Percentiles rank a stretch among this genome's conserved stretches.
Conservation (phyloP, 2,329 filamentous ascomycete genomes). For the Catunica adiposa region DNA sequence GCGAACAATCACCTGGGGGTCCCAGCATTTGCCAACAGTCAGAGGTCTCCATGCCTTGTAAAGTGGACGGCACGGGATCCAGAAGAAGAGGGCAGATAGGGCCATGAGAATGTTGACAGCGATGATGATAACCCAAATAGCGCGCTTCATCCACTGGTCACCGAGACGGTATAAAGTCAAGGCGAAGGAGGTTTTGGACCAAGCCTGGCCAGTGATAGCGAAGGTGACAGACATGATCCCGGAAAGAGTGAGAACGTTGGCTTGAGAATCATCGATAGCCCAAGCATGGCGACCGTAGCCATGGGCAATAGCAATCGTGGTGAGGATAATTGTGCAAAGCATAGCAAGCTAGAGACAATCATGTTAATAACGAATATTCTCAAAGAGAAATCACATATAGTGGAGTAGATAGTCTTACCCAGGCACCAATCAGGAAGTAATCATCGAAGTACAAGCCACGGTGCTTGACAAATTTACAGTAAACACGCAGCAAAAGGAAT, state of each 20-base stretch:
- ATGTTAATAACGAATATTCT: not conserved
- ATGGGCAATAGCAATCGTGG: slow-evolving; percentile 14
- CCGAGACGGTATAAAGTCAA: slow-evolving; percentile 20
- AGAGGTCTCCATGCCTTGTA: slow-evolving; percentile 17
- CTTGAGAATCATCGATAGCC: slow-evolving; percentile 10
- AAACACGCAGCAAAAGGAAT: slow-evolving; percentile 20
- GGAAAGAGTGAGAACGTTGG: slow-evolving; percentile 5
- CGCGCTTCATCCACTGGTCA: slow-evolving; percentile 16
- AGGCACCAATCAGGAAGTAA: slow-evolving; percentile 21
- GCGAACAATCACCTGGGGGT: slow-evolving; percentile 9
- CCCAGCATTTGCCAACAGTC: slow-evolving; percentile 18
- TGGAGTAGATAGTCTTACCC: slow-evolving; percentile 13
- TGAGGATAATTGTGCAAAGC: slow-evolving; percentile 13
- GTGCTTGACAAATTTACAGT: slow-evolving; percentile 23
- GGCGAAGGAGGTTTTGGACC: slow-evolving; percentile 19
- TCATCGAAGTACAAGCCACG: slow-evolving; percentile 25
- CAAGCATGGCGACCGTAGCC: slow-evolving; percentile 15
- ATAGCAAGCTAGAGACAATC: slow-evolving; percentile 3
- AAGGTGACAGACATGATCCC: slow-evolving; percentile 10
- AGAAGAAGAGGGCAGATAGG: slow-evolving; percentile 17
- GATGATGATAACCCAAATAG: slow-evolving; percentile 19
- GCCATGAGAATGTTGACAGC: slow-evolving; percentile 18
- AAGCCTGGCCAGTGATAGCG: slow-evolving; percentile 7
- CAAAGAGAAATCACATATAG: not conserved
- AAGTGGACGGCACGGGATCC: slow-evolving; percentile 19